Evolutionary conservation across 2,329 filamentous ascomycete species (phyloP).

Genomic region (Coleophoma crateriformis): DNA sequence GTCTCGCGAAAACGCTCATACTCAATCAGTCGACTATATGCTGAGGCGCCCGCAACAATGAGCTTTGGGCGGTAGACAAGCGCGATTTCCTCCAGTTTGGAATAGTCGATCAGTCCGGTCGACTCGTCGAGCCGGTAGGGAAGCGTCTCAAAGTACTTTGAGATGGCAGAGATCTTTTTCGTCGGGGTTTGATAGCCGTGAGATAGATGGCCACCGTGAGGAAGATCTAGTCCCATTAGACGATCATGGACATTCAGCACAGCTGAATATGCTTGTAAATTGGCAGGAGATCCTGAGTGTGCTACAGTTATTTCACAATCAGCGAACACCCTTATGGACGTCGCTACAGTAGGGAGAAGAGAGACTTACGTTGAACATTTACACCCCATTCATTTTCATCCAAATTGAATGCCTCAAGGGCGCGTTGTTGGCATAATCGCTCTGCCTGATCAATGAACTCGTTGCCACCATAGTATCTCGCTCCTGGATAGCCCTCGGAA

Average conservation of each 20-base stretch:
- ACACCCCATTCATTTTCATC: conserved; percentile 89
- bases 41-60: conserved; percentile 89
- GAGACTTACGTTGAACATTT: conserved; percentile 75
- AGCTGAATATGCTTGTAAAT: conserved; percentile 84
- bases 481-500: conserved; percentile 95
- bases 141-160: conserved; percentile 97
- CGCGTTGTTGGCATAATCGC: conserved; percentile 82
- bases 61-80: conserved; percentile 91
- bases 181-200: conserved; percentile 96
- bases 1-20: conserved; percentile 90
- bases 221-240: conserved; percentile 94
- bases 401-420: conserved; percentile 80
- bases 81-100: conserved; percentile 81
- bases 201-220: conserved; percentile 91
- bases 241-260: conserved; percentile 89
- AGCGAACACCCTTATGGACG: conserved; percentile 7
- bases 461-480: conserved; percentile 94
- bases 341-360: background rate
- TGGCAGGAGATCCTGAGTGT: conserved; percentile 56
- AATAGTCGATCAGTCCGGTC: conserved; percentile 93
- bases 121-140: conserved; percentile 88
- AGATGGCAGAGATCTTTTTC: conserved; percentile 92
- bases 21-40: conserved; percentile 93
- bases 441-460: conserved; percentile 93
- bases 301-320: conserved; percentile 15